Base-by-base conservation (phyloP, 1,284 basidiomycete species). In the Trametes polyzona region DNA sequence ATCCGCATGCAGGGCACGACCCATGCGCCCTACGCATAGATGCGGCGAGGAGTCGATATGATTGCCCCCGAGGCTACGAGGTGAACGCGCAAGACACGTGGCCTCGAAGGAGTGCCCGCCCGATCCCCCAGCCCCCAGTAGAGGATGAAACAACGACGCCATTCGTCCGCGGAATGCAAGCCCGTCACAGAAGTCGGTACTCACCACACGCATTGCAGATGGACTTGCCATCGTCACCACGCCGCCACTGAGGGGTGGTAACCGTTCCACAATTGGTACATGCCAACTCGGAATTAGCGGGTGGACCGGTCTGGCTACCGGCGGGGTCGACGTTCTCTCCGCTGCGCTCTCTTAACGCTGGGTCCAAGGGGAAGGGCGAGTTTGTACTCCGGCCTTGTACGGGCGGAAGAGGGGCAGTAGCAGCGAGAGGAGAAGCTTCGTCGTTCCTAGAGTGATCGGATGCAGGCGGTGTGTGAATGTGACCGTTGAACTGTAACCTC, bases 191-290 rank as follows among this genome's bases (percentile, higher is more conserved):
- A 73, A 69, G 69, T 64, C 61, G 50, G 69, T 32, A 79, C 91
- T 85, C 72, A 93, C 92, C 92, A 74, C 92, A 94, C 54, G 91
- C 89, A 72, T 93, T 94, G 76, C 92, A 94, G 67, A 93, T 83
- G 37, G 87, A 82, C 70, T 87, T 88, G 54, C 92, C 92, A 70
- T 91, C 87, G 46, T 82, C 77, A 69, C 92, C 90, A 65, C 91
- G 82, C 65, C 91, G 78, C 92, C 92, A 93, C 14, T 92, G 82
- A 44, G 92, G 90, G 49, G 92, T 93, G 56, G 85, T 85, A 16
- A 80, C 77, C 16, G 88, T 88, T 21, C 83, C 85, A 73, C 91
- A 91, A 71, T 88, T 89, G 47, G 83, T 78, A 70, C 89, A 92
- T 14, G 65, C 65, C 33, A 61, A 53, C 37, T 64, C 61, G n/a